phyloP scores from a whole-genome alignment of 352 stramenopile species.

The Globisporangium emineosum region DNA sequence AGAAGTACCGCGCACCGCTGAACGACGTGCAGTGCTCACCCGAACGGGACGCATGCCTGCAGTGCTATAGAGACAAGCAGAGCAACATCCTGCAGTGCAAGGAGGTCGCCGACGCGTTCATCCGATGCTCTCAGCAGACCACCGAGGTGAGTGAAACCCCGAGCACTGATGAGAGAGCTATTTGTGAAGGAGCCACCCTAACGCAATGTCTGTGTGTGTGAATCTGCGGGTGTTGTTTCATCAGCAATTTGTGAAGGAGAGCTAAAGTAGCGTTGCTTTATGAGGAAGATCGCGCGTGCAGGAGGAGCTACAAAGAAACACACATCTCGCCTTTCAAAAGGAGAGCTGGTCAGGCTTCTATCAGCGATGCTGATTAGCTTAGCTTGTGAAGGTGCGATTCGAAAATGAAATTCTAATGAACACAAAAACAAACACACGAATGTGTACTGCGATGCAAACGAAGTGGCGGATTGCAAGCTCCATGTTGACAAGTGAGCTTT shows the following conservation, averaged over 20 bases:
- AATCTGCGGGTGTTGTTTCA: not conserved
- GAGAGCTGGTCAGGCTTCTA: not conserved
- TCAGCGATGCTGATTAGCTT: not conserved
- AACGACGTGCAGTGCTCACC: constrained; percentile 77
- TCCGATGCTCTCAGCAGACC: constrained; percentile 74
- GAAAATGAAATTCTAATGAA: constrained; percentile 1
- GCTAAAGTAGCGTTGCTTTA: constrained; percentile 18
- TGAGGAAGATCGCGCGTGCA: not conserved
- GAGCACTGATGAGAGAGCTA: not conserved
- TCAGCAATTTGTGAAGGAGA: constrained; percentile 74
- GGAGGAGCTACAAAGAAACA: not conserved
- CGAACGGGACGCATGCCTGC: constrained; percentile 75
- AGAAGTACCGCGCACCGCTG: constrained; percentile 80
- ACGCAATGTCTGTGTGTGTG: too few relatives aligned
- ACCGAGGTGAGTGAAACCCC: constrained; percentile 53
- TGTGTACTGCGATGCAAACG: too few relatives aligned
- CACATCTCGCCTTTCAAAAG: not conserved
- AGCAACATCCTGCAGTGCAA: constrained; percentile 81
- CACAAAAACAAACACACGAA: not conserved
- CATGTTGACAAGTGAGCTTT: not conserved
- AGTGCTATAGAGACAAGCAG: constrained; percentile 86
- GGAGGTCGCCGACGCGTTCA: constrained; percentile 83
- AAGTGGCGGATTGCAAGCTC: not conserved
- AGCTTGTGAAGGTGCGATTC: not conserved
- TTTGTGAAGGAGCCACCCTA: too few relatives aligned